Evolutionary conservation across 371 early-diverging fungal genomes (phyloP).

Genomic region (Mortierella sp.): DNA sequence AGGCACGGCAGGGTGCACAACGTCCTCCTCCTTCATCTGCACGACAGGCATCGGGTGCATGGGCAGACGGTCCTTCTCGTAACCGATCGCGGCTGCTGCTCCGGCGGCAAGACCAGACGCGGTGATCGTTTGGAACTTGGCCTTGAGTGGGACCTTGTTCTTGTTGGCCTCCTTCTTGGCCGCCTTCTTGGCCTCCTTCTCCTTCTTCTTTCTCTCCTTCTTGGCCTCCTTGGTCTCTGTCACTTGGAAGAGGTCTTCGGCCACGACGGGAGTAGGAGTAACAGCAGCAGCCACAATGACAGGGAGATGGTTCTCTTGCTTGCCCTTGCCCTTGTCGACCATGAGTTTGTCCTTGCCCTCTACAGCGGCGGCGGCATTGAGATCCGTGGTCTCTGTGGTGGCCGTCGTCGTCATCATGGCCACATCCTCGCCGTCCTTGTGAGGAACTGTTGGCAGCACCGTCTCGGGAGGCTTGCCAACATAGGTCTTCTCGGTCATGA

Average conservation of each 20-base stretch:
- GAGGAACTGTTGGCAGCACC: background rate
- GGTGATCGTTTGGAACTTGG: background rate
- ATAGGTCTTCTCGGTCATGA: background rate
- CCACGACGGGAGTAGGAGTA: background rate
- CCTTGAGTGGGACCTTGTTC: constrained; percentile 5
- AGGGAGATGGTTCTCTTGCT: background rate
- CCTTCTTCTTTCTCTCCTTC: background rate
- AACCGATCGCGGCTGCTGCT: constrained; percentile 1
- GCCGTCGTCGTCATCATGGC: background rate
- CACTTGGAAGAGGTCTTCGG: background rate
- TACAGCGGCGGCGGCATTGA: background rate
- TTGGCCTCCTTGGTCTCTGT: background rate
- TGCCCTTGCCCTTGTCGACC: background rate
- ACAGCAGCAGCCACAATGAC: background rate
- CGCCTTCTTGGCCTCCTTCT: constrained; percentile 8
- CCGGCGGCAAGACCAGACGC: constrained; percentile 12
- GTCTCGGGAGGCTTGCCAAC: background rate
- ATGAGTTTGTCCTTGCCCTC: background rate
- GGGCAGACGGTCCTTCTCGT: constrained; percentile 20
- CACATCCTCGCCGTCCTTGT: constrained; percentile 5
- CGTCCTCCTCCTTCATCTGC: background rate
- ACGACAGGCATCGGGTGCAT: background rate
- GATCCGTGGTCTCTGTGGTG: background rate
- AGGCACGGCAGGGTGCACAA: background rate
- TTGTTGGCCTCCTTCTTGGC: constrained; percentile 7